Conservation (phyloP, 495 filamentous ascomycete genomes). For the Elasticomyces elasticus region DNA sequence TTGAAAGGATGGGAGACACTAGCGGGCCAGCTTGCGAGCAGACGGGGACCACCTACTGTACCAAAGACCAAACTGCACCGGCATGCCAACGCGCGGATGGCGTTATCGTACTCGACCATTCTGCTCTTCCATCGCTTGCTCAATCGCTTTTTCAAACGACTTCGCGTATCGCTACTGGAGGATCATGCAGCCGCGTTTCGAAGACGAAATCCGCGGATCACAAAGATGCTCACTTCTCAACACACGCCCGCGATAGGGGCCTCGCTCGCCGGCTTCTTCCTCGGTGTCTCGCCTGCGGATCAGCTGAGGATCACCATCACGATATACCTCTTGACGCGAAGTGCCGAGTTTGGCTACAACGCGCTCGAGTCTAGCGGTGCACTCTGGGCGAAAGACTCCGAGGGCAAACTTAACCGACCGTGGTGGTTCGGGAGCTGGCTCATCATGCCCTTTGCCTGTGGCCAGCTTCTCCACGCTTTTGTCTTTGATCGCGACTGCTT, state of each 20-base stretch:
- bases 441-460: constrained; percentile 82
- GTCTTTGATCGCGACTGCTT: constrained; percentile 89
- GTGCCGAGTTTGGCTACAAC: constrained; percentile 82
- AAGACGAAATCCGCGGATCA: constrained; percentile 66
- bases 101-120: constrained; percentile 70
- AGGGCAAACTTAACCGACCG: constrained; percentile 32
- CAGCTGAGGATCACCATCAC: constrained; percentile 70
- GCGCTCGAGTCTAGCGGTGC: constrained; percentile 67
- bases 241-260: constrained; percentile 83
- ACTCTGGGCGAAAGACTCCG: constrained; percentile 44
- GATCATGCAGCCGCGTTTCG: constrained; percentile 68
- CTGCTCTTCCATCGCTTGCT: constrained; percentile 80
- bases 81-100: constrained; percentile 34
- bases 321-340: constrained; percentile 67
- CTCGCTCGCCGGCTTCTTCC: constrained; percentile 67
- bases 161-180: constrained; percentile 63
- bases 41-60: constrained; percentile 30
- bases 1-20: constrained; percentile 61
- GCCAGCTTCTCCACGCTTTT: constrained; percentile 82
- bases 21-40: constrained; percentile 18
- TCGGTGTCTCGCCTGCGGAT: constrained; percentile 67
- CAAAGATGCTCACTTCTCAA: constrained; percentile 62
- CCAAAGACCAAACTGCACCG: background rate
- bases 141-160: constrained; percentile 75
- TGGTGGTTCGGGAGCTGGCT: constrained; percentile 97